phyloP scores from a whole-genome alignment of 768 basidiomycete species.

The Royoungia palumana region DNA sequence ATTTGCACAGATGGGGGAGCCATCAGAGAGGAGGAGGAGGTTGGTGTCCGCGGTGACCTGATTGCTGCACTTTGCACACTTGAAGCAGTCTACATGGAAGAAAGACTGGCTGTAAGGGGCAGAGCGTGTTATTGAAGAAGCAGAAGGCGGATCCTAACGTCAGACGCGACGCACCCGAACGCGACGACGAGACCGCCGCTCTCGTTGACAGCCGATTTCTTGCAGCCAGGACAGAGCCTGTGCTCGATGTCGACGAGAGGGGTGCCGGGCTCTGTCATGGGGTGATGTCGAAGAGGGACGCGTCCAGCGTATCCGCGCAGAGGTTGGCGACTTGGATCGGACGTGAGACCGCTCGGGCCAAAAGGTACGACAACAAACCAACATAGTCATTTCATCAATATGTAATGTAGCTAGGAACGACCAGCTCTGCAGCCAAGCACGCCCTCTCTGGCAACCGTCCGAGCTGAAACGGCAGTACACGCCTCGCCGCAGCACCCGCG shows the following conservation, averaged over 20 bases:
- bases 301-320: too few relatives aligned
- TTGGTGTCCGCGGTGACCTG: constrained; percentile 96
- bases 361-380: neutral
- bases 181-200: constrained; percentile 88
- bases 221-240: constrained; percentile 79
- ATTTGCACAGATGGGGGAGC: constrained; percentile 91
- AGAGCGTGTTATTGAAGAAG: constrained; percentile 7
- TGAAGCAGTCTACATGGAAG: constrained; percentile 95
- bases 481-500: too few relatives aligned
- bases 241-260: constrained; percentile 40
- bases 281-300: too few relatives aligned
- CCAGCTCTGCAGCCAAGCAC: too few relatives aligned
- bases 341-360: too few relatives aligned
- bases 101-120: constrained; percentile 68
- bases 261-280: too few relatives aligned
- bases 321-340: too few relatives aligned
- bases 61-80: constrained; percentile 92
- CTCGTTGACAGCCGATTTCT: constrained; percentile 74
- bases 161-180: constrained; percentile 74
- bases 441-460: too few relatives aligned
- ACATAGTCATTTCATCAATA: too few relatives aligned
- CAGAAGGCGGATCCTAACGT: neutral
- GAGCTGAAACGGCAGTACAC: too few relatives aligned
- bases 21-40: constrained; percentile 93
- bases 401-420: too few relatives aligned